A percentile compares a stretch with the other conserved stretches of the same genome.
Evolutionary conservation across 345 rosid genomes (phyloP).

Genomic region (Arabidopsis suecica): DNA sequence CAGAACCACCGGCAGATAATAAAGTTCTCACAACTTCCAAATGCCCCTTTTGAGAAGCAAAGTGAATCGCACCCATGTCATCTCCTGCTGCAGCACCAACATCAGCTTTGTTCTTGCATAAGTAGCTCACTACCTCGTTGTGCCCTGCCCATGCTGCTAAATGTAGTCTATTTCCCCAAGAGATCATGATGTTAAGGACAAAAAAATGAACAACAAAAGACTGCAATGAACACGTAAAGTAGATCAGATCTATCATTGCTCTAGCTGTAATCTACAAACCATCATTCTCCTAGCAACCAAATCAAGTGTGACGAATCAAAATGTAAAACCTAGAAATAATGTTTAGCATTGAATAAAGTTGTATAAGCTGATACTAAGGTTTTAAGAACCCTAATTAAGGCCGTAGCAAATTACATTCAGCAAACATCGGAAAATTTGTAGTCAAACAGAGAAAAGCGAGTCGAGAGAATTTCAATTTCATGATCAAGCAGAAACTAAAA

Average conservation of each 20-base stretch:
- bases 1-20: conserved; percentile 66
- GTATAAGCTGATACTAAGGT: not conserved
- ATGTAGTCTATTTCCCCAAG: conserved; percentile 63
- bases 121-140: conserved; percentile 67
- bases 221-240: not conserved
- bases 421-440: not conserved
- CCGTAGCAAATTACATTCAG: not conserved
- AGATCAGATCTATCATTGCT: not conserved
- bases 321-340: not conserved
- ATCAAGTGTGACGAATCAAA: not conserved
- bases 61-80: conserved; percentile 96
- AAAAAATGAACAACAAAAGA: not conserved
- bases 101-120: conserved; percentile 94
- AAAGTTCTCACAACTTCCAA: conserved; percentile 72
- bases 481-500: not conserved
- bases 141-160: conserved; percentile 99
- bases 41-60: conserved; percentile 96
- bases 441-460: not conserved
- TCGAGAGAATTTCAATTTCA: not conserved
- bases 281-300: conserved; percentile 5
- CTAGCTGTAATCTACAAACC: not conserved
- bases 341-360: not conserved
- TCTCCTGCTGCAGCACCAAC: conserved; percentile 96
- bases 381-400: not conserved
- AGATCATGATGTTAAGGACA: conserved; percentile 55